Percentiles rank a stretch among this genome's conserved stretches.
phyloP scores from a whole-genome alignment of 768 basidiomycete species.

The Boletus tylopilopsis region DNA sequence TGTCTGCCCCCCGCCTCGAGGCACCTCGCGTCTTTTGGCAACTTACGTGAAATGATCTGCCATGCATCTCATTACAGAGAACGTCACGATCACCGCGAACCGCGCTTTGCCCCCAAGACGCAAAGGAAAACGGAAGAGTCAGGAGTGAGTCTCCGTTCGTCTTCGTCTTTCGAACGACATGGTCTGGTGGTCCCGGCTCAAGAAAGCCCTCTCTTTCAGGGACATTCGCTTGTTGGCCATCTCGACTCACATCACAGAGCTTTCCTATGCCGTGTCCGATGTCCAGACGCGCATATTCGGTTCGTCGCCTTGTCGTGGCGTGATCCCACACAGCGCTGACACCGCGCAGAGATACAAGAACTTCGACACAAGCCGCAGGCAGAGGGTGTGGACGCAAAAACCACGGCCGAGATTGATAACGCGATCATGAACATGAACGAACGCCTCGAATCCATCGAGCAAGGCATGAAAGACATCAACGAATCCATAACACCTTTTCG shows the following conservation, averaged over 20 bases:
- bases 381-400: slow-evolving; percentile 46
- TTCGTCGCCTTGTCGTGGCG: slow-evolving; percentile 29
- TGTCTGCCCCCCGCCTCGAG: slow-evolving; percentile 17
- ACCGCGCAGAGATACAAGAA: slow-evolving; percentile 78
- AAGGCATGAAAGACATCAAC: slow-evolving; percentile 66
- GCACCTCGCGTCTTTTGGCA: slow-evolving; percentile 24
- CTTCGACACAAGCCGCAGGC: slow-evolving; percentile 83
- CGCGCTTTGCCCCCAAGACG: slow-evolving; percentile 39
- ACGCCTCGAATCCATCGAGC: slow-evolving; percentile 67
- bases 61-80: slow-evolving; percentile 46
- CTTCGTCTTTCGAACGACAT: slow-evolving; percentile 18
- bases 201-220: slow-evolving; percentile 38
- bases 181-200: slow-evolving; percentile 26
- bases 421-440: slow-evolving; percentile 78
- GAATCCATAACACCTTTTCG: slow-evolving; percentile 62
- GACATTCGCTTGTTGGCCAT: slow-evolving; percentile 74
- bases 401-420: slow-evolving; percentile 73
- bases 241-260: slow-evolving; percentile 83
- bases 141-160: slow-evolving; percentile 54
- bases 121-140: slow-evolving; percentile 54
- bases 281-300: slow-evolving; percentile 91
- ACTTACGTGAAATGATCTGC: slow-evolving; percentile 33
- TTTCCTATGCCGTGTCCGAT: slow-evolving; percentile 83
- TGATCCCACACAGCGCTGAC: slow-evolving; percentile 10
- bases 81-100: slow-evolving; percentile 64